These are phyloP conservation scores for Metschnikowia bowlesiae DNA, from an alignment of 805 yeast genomes.

Conservation along the genomic window DNA sequence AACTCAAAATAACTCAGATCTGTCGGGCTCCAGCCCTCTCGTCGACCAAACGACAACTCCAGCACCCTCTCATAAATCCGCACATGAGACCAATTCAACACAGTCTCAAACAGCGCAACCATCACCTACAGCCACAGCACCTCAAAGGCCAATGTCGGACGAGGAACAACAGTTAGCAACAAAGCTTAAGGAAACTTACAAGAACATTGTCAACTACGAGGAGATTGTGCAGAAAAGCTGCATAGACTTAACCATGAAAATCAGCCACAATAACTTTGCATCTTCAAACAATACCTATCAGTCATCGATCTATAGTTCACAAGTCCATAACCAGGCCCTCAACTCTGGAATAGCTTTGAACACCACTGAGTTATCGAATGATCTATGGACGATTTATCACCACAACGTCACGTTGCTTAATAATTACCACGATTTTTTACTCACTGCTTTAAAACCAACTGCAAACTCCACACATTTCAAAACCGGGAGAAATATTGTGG, in stretches of 20 bases:
- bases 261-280: slow-evolving; percentile 32
- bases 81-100: slow-evolving; percentile 8
- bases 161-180: slow-evolving; percentile 66
- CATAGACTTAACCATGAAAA: slow-evolving; percentile 50
- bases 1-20: slow-evolving; percentile 34
- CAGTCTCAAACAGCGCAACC: slow-evolving; percentile 7
- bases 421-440: slow-evolving; percentile 66
- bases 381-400: slow-evolving; percentile 68
- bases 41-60: slow-evolving; percentile 16
- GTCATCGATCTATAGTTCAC: slow-evolving; percentile 14
- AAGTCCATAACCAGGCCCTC: slow-evolving; percentile 10
- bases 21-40: slow-evolving; percentile 35
- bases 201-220: slow-evolving; percentile 62
- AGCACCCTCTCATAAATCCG: slow-evolving; percentile 3
- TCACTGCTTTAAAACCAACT: slow-evolving; percentile 64
- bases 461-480: slow-evolving; percentile 49
- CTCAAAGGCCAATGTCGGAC: slow-evolving; percentile 40
- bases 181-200: slow-evolving; percentile 70
- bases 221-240: slow-evolving; percentile 68
- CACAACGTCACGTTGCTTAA: slow-evolving; percentile 62
- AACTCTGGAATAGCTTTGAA: slow-evolving; percentile 21
- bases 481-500: slow-evolving; percentile 73
- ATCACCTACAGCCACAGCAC: slow-evolving; percentile 3
- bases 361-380: slow-evolving; percentile 50
- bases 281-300: slow-evolving; percentile 30